These are phyloP conservation scores for Oryza glaberrima DNA, from an alignment of 176 grass and related monocot genomes.

Conservation along the genomic window DNA sequence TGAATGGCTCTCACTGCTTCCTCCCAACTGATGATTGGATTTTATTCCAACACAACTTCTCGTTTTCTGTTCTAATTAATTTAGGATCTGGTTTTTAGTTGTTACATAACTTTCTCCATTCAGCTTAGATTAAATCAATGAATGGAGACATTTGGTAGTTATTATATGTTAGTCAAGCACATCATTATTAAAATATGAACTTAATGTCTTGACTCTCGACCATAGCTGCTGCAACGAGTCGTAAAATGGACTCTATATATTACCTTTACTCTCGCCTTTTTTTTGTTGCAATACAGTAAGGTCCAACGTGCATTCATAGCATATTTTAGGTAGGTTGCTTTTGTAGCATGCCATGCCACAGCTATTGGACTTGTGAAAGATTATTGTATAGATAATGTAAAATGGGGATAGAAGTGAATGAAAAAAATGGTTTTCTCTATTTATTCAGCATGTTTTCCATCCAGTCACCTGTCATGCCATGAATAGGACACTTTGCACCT, in stretches of 20 bases:
- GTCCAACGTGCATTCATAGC: background rate
- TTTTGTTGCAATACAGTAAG: background rate
- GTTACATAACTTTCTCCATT: background rate
- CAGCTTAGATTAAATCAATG: background rate
- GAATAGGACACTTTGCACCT: slow-evolving; percentile 4
- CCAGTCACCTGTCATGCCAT: background rate
- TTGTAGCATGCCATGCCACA: slow-evolving; percentile 1
- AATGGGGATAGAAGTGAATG: background rate
- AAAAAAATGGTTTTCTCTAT: background rate
- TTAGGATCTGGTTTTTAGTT: background rate
- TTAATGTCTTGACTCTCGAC: background rate
- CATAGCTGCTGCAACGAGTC: background rate
- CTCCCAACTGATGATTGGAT: background rate
- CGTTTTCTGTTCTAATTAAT: slow-evolving; percentile 2
- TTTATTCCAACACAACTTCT: background rate
- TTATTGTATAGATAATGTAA: background rate
- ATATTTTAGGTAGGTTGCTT: background rate
- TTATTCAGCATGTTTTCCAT: slow-evolving; percentile 14
- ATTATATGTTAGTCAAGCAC: background rate
- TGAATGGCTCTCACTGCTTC: background rate
- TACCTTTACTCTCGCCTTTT: background rate
- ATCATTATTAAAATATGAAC: background rate
- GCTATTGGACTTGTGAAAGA: background rate
- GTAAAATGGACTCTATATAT: background rate
- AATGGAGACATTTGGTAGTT: background rate